These are phyloP conservation scores for Phytophthora parvispora DNA, from an alignment of 352 stramenopile genomes.

Conservation along the genomic window DNA sequence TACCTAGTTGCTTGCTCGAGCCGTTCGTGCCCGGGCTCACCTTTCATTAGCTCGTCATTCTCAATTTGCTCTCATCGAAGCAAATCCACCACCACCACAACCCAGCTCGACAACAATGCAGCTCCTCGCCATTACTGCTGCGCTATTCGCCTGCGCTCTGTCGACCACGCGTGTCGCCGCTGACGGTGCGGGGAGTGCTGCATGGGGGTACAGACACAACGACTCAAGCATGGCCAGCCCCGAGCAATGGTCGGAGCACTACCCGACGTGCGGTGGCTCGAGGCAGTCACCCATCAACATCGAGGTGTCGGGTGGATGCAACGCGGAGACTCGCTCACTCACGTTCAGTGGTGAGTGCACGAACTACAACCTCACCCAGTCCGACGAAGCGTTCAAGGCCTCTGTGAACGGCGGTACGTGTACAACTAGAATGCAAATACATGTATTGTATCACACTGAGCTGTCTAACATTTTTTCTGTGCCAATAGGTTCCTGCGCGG, in stretches of 20 bases:
- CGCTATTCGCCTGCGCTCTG: constrained; percentile 10
- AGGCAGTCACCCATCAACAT: constrained; percentile 42
- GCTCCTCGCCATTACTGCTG: constrained; percentile 14
- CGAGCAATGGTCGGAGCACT: constrained; percentile 13
- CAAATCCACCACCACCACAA: constrained; percentile 3
- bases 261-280: constrained; percentile 29
- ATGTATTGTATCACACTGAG: too few relatives aligned
- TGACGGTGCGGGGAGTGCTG: neutral
- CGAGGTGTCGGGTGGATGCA: constrained; percentile 1
- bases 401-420: constrained; percentile 24
- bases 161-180: neutral
- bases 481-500: constrained; percentile 23
- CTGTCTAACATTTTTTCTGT: constrained; percentile 14
- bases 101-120: constrained; percentile 17
- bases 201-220: constrained; percentile 19
- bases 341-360: constrained; percentile 27
- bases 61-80: constrained; percentile 24
- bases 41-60: constrained; percentile 18
- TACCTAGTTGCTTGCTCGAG: constrained; percentile 14
- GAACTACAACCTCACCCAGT: constrained; percentile 27
- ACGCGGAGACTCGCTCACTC: constrained; percentile 13
- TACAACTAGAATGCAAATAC: too few relatives aligned
- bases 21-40: neutral
- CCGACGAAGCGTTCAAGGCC: constrained; percentile 30
- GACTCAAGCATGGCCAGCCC: constrained; percentile 13